Evolutionary conservation across 2,329 filamentous ascomycete species (phyloP).

Genomic region (Xylaria sp.): DNA sequence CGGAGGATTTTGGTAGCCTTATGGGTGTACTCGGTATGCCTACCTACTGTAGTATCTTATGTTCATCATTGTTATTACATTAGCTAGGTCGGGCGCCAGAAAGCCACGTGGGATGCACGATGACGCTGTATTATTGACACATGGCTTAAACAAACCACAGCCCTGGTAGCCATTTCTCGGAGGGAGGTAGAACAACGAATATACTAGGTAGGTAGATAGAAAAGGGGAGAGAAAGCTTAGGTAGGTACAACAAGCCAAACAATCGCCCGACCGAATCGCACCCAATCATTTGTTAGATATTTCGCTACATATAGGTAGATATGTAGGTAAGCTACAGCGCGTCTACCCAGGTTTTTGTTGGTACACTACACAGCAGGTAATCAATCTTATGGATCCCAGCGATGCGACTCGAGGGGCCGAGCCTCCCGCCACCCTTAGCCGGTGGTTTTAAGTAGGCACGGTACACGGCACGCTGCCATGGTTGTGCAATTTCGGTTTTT

Average conservation of each 20-base stretch:
- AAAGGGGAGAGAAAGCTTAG: slow-evolving; percentile 10
- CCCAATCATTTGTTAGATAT: background rate
- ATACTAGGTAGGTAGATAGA: background rate
- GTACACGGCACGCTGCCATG: background rate
- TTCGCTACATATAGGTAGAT: background rate
- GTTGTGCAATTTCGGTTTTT: slow-evolving; percentile 19
- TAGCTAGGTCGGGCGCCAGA: background rate
- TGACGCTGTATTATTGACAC: slow-evolving; percentile 18
- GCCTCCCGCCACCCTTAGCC: slow-evolving; percentile 21
- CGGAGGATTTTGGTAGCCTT: background rate
- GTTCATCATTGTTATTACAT: slow-evolving; percentile 1
- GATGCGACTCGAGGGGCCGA: slow-evolving; percentile 24
- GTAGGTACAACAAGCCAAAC: background rate
- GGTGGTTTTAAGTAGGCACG: background rate
- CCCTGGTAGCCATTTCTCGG: background rate
- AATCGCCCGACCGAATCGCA: background rate
- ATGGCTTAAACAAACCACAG: slow-evolving; percentile 8
- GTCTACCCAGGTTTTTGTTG: background rate
- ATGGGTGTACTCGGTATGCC: background rate
- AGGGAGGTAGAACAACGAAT: background rate
- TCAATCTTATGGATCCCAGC: background rate
- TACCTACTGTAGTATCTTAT: background rate
- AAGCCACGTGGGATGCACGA: slow-evolving; percentile 25
- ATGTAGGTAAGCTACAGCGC: no score
- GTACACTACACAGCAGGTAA: background rate